These are phyloP conservation scores for Buddleja alternifolia DNA, from an alignment of 257 asterid genomes.

Conservation along the genomic window DNA sequence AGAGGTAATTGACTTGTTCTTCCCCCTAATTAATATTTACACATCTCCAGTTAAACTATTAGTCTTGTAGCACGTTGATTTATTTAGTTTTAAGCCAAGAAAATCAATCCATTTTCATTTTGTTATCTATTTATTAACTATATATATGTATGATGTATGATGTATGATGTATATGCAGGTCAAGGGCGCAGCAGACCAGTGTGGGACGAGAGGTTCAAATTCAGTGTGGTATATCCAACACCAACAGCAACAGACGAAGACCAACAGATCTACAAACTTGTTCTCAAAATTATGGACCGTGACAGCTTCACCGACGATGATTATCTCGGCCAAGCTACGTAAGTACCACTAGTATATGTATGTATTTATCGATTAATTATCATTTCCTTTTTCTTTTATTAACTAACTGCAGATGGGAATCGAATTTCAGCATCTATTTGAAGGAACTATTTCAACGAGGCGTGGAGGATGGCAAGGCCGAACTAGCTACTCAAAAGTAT, in stretches of 20 bases:
- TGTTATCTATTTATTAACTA: too few species aligned
- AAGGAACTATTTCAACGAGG: slow-evolving; percentile 58
- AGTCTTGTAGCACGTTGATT: too few species aligned
- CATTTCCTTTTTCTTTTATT: not conserved
- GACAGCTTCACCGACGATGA: slow-evolving; percentile 61
- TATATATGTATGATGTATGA: too few species aligned
- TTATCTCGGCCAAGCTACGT: slow-evolving; percentile 70
- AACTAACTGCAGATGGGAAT: not conserved
- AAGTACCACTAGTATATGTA: slow-evolving; percentile 13
- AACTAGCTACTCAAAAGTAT: slow-evolving; percentile 50
- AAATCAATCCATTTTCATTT: too few species aligned
- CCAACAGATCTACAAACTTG: slow-evolving; percentile 54
- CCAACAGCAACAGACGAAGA: slow-evolving; percentile 39
- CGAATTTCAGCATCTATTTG: slow-evolving; percentile 53
- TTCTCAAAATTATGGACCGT: slow-evolving; percentile 69
- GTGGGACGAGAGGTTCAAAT: slow-evolving; percentile 73
- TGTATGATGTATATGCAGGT: slow-evolving; percentile 39
- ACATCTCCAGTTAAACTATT: too few species aligned
- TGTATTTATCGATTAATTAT: not conserved
- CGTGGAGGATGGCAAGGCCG: slow-evolving; percentile 62
- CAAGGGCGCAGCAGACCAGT: slow-evolving; percentile 50
- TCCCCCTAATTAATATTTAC: too few species aligned
- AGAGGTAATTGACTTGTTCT: too few species aligned
- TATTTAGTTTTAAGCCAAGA: too few species aligned
- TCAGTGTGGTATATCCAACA: slow-evolving; percentile 47